phyloP scores from a whole-genome alignment of 352 stramenopile species.

The Phytophthora cryptogea region DNA sequence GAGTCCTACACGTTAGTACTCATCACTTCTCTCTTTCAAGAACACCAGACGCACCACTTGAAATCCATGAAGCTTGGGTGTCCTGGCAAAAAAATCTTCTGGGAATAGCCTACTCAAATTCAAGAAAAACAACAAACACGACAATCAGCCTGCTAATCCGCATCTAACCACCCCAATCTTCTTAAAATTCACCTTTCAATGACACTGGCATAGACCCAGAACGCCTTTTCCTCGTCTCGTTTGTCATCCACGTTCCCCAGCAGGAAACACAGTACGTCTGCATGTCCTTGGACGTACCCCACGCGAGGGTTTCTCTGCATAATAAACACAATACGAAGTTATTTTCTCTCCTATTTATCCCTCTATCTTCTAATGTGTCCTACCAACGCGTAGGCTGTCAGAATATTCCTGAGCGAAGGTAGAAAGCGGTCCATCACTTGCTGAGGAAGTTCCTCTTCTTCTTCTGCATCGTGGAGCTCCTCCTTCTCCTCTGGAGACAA shows the following conservation, averaged over 20 bases:
- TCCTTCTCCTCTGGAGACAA: conserved; percentile 26
- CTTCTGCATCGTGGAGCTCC: not conserved
- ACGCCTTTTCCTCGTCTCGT: conserved; percentile 56
- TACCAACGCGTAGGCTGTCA: conserved; percentile 66
- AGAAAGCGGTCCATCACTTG: conserved; percentile 39
- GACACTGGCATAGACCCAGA: conserved; percentile 77
- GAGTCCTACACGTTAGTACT: conserved; percentile 2
- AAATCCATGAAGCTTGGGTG: conserved; percentile 73
- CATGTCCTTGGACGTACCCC: conserved; percentile 79
- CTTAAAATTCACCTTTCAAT: conserved; percentile 49
- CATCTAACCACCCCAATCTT: no score
- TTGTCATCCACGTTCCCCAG: conserved; percentile 48
- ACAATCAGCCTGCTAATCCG: not conserved
- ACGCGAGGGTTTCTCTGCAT: conserved; percentile 63
- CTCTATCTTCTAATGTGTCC: conserved; percentile 1
- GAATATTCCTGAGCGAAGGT: conserved; percentile 52
- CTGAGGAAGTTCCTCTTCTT: conserved; percentile 26
- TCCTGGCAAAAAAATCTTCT: conserved; percentile 72
- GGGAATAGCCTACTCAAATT: conserved; percentile 55
- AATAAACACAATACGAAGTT: not conserved
- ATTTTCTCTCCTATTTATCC: not conserved
- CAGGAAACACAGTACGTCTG: conserved; percentile 73
- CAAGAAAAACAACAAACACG: not conserved
- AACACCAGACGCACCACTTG: conserved; percentile 48
- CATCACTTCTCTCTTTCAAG: not conserved